Evolutionary conservation across 345 rosid species (phyloP), one percentile per base, ranked within the genome.

Genomic region (Nephelium lappaceum): DNA sequence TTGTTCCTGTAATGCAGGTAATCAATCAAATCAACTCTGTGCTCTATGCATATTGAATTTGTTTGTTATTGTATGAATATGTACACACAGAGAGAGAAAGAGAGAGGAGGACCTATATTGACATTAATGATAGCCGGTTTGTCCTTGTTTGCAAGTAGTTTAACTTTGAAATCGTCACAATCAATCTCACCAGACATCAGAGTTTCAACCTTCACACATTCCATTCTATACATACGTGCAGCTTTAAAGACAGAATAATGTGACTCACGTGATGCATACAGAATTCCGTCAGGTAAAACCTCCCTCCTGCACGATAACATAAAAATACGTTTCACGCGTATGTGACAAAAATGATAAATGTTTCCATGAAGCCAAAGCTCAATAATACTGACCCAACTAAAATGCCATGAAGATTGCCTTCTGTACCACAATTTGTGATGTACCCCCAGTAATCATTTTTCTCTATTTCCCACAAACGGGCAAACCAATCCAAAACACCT

Each of bases 401-500:
- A 79, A 96, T 90, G n/a, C 99, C 99, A 81, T 96, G 99, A 79
- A 96, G 99, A 84, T 96, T 96, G 71, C 99, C 99, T 84, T 96
- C 99, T 10, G 99, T 96, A 27, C 99, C 99, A 74, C 99, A 94
- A 66, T 94, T 96, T 51, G 99, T 96, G 55, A 96, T 96, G 80
- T 96, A 96, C 64, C 99, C 99, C 99, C 99, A 96, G 84, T 94
- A 96, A 63, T 96, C 93, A 85, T 85, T 80, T n/a, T 91, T 91
- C 87, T 94, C 97, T n/a, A 96, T 87, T 81, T 96, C 99, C 99
- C 99, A 94, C 12, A 96, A 81, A 78, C 97, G 95, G 55, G 99
- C 99, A 89, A 96, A 96, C 99, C 99, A 96, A 85, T 96, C 98
- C 84, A 96, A 83, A 27, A 96, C 98, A n/a, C 99, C 99, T 42